Evolutionary conservation across 495 filamentous ascomycete genomes (phyloP).

Genomic region (Penicillium taxi): DNA sequence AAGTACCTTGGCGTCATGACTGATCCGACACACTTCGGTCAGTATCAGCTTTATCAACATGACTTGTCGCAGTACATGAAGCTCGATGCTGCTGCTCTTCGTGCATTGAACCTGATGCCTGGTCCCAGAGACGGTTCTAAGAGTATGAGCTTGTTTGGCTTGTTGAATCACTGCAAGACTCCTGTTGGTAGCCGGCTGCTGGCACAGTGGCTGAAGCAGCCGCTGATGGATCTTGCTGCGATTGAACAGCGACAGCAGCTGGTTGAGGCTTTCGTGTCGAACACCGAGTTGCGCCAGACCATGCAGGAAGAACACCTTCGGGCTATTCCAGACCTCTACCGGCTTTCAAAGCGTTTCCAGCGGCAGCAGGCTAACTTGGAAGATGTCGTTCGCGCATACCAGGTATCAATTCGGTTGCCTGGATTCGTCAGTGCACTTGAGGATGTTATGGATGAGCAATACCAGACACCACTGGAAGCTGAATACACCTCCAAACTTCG

Average conservation of each 20-base stretch:
- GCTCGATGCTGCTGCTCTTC: conserved; percentile 87
- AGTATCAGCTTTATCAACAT: conserved; percentile 95
- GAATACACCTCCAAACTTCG: conserved; percentile 81
- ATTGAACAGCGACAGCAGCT: conserved; percentile 90
- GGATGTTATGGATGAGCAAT: conserved; percentile 90
- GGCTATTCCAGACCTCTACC: conserved; percentile 89
- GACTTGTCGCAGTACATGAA: conserved; percentile 98
- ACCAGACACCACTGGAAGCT: conserved; percentile 76
- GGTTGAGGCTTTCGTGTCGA: conserved; percentile 88
- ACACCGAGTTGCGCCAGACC: conserved; percentile 89
- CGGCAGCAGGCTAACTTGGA: conserved; percentile 83
- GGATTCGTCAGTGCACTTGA: conserved; percentile 84
- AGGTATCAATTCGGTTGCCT: conserved; percentile 85
- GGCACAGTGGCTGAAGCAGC: conserved; percentile 97
- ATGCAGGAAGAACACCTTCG: conserved; percentile 97
- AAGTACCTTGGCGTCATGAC: conserved; percentile 90
- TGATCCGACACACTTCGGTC: conserved; percentile 89
- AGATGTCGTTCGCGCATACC: conserved; percentile 91
- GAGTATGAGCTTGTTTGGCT: conserved; percentile 92
- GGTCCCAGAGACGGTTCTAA: conserved; percentile 89
- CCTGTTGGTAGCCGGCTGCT: conserved; percentile 83
- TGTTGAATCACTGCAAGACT: conserved; percentile 97
- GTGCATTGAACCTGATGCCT: conserved; percentile 94
- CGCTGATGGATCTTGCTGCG: conserved; percentile 81
- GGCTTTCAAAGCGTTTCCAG: conserved; percentile 90